Conservation (phyloP, 2,329 filamentous ascomycete genomes). For the Fusarium sp. region DNA sequence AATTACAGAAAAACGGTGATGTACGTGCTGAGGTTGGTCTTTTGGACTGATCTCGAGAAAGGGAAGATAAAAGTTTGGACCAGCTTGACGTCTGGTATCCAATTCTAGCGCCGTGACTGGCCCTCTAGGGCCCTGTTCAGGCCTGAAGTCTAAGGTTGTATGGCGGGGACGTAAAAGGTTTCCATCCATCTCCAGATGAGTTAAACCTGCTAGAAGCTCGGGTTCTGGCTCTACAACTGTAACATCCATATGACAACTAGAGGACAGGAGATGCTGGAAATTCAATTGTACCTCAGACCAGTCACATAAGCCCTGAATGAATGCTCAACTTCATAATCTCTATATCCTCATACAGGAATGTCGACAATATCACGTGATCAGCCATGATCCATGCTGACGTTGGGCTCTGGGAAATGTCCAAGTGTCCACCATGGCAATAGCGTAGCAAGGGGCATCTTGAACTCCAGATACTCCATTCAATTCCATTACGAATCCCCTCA, state of each 20-base stretch:
- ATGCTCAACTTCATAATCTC: background rate
- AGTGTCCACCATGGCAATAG: slow-evolving; percentile 43
- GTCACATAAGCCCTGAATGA: background rate
- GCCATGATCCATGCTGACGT: slow-evolving; percentile 35
- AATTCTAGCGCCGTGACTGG: slow-evolving; percentile 26
- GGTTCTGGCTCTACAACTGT: background rate
- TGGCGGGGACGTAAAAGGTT: slow-evolving; percentile 1
- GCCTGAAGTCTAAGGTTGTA: slow-evolving; percentile 52
- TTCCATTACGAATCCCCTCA: slow-evolving; percentile 18
- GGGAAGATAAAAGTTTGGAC: slow-evolving; percentile 46
- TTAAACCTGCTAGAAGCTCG: background rate
- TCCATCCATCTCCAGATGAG: background rate
- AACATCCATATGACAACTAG: background rate
- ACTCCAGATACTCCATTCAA: slow-evolving; percentile 22
- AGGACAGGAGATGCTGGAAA: background rate
- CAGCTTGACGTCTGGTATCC: slow-evolving; percentile 28
- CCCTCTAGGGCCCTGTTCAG: slow-evolving; percentile 34
- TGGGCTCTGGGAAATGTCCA: slow-evolving; percentile 42
- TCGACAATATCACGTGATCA: slow-evolving; percentile 14
- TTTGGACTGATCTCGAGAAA: slow-evolving; percentile 43
- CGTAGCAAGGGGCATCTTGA: slow-evolving; percentile 41
- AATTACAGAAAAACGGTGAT: slow-evolving; percentile 34
- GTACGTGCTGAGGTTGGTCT: slow-evolving; percentile 38
- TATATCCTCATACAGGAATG: background rate
- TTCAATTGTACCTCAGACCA: background rate